Base-by-base conservation (phyloP, 768 basidiomycete genomes). In the Lactifluus echinatus region DNA sequence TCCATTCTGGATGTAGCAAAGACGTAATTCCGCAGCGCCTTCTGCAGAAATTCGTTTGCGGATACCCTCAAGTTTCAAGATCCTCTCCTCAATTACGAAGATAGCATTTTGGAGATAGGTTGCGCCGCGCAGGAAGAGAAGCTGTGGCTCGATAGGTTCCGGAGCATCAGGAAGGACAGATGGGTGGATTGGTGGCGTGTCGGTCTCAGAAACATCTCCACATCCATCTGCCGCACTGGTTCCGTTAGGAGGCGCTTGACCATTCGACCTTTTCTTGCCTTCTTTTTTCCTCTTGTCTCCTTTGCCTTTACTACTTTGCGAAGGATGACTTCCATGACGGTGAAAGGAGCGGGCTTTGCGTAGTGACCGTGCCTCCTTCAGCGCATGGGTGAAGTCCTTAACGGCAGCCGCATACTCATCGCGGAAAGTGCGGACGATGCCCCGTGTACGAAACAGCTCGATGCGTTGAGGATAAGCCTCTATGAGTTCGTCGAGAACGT, bases 381-480 rank as follows among this genome's bases (percentile, higher is more conserved):
- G 76, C 3, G 86, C 89, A 60, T 83, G 70, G 0, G 91, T 92
- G 59, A 90, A 92, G 67, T 92, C 90, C 65, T 82, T 86, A 28
- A 79, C 80, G 1, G 91, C 91, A 31, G 78, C 74, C 2, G 73
- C 57, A 64, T 84, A 93, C 67, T 93, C 89, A 59, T 93, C 90
- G 47, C 88, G 81, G 75, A 93, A 93, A 33, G 54, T 87, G 64
- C 87, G 87, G 12, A 93, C 89, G 55, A 93, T 88, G 8, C 91
- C 92, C n/a, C 90, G 82, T 1, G 92, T 93, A 45, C 92, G 83
- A 66, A 81, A 87, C 68, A 87, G 92, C 70, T 93, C 89, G 33
- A 93, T 79, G 19, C 81, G 79, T 57, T 91, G 83, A 0, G 92
- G 92, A 59, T 84, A 71, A 17, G 74, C 70, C 1, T 79, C 76